These are phyloP conservation scores for Wickerhamiella galacta DNA, from an alignment of 805 yeast species.

Conservation along the genomic window DNA sequence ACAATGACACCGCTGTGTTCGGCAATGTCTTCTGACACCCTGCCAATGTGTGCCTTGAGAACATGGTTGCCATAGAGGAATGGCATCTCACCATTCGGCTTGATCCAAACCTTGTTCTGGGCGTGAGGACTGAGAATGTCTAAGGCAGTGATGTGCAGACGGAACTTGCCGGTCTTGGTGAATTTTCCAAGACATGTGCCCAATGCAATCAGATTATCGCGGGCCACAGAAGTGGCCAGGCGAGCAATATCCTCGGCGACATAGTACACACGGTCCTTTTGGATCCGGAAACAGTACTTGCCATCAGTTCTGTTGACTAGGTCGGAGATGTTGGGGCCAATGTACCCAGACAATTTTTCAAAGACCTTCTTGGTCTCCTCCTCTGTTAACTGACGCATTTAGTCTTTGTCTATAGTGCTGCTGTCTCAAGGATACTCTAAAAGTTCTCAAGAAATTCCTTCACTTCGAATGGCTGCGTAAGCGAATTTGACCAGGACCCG, in stretches of 20 bases:
- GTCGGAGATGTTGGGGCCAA: slow-evolving; percentile 86
- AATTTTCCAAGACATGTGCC: slow-evolving; percentile 93
- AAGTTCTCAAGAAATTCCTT: too few species aligned
- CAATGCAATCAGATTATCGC: slow-evolving; percentile 78
- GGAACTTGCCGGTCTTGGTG: slow-evolving; percentile 92
- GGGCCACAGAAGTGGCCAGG: slow-evolving; percentile 77
- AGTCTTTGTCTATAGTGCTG: too few species aligned
- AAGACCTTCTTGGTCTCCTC: slow-evolving; percentile 93
- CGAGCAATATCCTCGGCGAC: slow-evolving; percentile 64
- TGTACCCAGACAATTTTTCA: slow-evolving; percentile 88
- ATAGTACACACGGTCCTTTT: slow-evolving; percentile 91
- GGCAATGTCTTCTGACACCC: slow-evolving; percentile 93
- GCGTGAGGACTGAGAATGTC: slow-evolving; percentile 74
- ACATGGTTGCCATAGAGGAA: slow-evolving; percentile 92
- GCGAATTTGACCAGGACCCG: too few species aligned
- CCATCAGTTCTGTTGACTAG: slow-evolving; percentile 67
- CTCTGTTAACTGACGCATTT: slow-evolving; percentile 88
- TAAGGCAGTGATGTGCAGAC: slow-evolving; percentile 85
- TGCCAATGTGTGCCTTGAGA: slow-evolving; percentile 88
- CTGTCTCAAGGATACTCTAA: too few species aligned
- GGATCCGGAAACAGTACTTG: slow-evolving; percentile 88
- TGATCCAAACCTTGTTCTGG: slow-evolving; percentile 89
- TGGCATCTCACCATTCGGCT: slow-evolving; percentile 97
- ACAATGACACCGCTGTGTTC: slow-evolving; percentile 94
- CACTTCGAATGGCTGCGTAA: too few species aligned